Evolutionary conservation across 768 basidiomycete genomes (phyloP).

Genomic region (Mycena leptocephala): DNA sequence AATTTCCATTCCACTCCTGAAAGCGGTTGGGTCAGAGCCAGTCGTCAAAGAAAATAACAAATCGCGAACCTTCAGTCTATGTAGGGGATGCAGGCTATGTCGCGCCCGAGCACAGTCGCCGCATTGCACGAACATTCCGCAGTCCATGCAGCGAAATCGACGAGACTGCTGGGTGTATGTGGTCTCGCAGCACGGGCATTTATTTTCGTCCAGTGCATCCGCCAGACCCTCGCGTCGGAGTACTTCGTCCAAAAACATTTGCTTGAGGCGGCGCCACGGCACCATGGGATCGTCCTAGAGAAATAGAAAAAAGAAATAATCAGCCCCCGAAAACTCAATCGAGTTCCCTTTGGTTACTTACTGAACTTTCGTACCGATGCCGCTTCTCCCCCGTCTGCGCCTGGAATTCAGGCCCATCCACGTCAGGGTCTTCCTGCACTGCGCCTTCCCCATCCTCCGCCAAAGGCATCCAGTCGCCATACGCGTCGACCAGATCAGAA

Average conservation of each 20-base stretch:
- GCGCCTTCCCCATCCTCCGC: neutral
- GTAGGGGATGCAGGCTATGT: neutral
- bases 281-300: slow-evolving; percentile 10
- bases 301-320: too few relatives aligned
- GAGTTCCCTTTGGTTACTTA: too few relatives aligned
- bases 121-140: neutral
- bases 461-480: neutral
- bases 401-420: neutral
- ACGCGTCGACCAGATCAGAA: neutral
- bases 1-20: slow-evolving; percentile 17
- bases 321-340: too few relatives aligned
- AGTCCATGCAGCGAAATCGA: neutral
- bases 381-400: neutral
- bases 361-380: slow-evolving; percentile 6
- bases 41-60: too few relatives aligned
- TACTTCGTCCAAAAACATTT: neutral
- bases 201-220: neutral
- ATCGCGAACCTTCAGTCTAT: neutral
- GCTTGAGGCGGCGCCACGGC: neutral
- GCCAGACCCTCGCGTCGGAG: neutral
- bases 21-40: too few relatives aligned
- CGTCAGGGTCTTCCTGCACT: neutral
- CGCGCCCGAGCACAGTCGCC: neutral
- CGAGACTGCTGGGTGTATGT: neutral
- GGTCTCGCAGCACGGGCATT: neutral